Base-by-base conservation (phyloP, 352 stramenopile species). In the Blastocystis sp. region DNA sequence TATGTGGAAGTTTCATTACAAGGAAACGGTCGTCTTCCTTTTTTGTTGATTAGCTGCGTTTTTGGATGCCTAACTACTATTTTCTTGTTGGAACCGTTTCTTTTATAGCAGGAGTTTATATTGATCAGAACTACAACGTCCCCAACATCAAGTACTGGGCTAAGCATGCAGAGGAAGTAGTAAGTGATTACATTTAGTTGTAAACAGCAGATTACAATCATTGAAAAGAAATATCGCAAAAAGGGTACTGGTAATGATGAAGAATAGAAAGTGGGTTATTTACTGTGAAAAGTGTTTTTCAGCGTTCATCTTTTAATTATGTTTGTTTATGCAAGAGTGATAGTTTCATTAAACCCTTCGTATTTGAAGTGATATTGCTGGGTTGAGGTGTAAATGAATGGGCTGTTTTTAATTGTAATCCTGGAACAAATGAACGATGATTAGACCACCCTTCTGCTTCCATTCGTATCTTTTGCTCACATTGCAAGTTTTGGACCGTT, bases 91-190 rank as follows among this genome's bases (percentile, higher is more conserved):
- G 48, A 11, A 17, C 44, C 48, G n/a, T 82, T 19, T 82, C 73
- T 9, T 48, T 82, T 37, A 1, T 82, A 19, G 73, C 54, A 22
- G 73, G 73, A n/a, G 24, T 82, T 24, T 82, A 82, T 68, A 44
- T 82, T 19, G 73, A 82, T 54, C 73, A 82, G n/a, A 82, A 82
- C 40, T 82, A 82, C 73, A 82, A 82, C 30, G 54, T 82, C 48
- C 73, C 73, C 11, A 57, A 82, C 54, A 82, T 82, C 9, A 82
- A 82, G 48, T 66, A 64, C 40, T 82, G 44, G 54, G 27, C 66
- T 1, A n/a, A 82, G 48, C 53, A 82, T 68, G 73, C 40, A 42
- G 48, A 64, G 27, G 53, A 64, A 40, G 19, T 82, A 6, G 73
- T 82, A 82, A 22, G 73, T n/a, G 19, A 30, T 66, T 2, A 53